These are phyloP conservation scores for Quercus suber DNA, from an alignment of 306 rosid species.

Conservation along the genomic window DNA sequence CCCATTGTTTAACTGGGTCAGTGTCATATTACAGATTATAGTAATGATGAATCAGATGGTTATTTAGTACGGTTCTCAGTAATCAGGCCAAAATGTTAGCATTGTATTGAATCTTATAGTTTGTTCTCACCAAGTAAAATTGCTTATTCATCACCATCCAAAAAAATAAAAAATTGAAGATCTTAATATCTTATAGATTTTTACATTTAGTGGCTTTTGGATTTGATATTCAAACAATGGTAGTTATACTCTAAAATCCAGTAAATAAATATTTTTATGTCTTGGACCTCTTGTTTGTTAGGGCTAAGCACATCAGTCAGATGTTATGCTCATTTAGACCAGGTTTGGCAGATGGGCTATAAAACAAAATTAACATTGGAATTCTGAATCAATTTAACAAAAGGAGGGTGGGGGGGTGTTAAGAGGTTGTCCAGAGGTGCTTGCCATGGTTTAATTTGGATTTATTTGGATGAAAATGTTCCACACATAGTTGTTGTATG, in stretches of 20 bases:
- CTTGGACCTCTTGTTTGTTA: not conserved
- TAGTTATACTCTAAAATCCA: not conserved
- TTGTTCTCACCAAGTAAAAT: not conserved
- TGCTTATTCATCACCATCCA: not conserved
- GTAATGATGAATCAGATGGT: not conserved
- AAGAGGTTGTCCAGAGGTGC: not conserved
- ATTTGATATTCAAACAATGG: not conserved
- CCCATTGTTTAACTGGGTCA: not conserved
- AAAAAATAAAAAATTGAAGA: not conserved
- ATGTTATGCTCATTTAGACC: not conserved
- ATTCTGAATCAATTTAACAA: conserved; percentile 1
- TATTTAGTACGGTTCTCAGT: not conserved
- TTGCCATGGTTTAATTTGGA: not conserved
- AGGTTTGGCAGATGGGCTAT: not conserved
- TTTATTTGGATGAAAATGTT: conserved; percentile 1
- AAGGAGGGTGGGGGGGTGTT: not conserved
- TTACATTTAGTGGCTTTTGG: not conserved
- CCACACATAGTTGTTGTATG: not conserved
- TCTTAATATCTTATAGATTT: not conserved
- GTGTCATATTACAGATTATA: not conserved
- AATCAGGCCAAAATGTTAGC: not conserved
- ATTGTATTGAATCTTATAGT: not conserved
- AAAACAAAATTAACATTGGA: not conserved
- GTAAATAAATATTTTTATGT: not conserved
- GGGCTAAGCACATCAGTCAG: not conserved